Percentiles rank a stretch among this genome's conserved stretches.
These are phyloP conservation scores for Kwoniella sp. DNA, from an alignment of 768 basidiomycete genomes.

Conservation along the genomic window DNA sequence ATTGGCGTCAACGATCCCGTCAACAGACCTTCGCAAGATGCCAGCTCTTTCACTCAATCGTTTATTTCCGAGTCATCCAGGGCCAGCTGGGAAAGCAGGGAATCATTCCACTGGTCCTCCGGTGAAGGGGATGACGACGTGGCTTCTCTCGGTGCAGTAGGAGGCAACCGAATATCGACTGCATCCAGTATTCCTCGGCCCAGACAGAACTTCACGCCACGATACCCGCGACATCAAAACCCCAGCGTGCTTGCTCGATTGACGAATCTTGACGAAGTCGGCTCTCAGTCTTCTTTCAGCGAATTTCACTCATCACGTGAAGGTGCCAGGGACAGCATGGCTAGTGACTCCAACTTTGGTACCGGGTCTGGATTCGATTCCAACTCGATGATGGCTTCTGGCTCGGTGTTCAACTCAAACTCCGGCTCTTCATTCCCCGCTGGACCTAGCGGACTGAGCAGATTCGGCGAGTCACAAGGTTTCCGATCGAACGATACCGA, in stretches of 20 bases:
- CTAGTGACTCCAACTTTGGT: constrained; percentile 13
- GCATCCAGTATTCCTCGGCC: constrained; percentile 49
- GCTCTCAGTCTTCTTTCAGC: constrained; percentile 47
- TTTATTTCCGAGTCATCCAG: constrained; percentile 44
- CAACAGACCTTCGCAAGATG: constrained; percentile 38
- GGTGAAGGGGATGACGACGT: constrained; percentile 26
- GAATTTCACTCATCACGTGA: constrained; percentile 42
- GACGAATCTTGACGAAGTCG: constrained; percentile 35
- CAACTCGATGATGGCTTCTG: constrained; percentile 26
- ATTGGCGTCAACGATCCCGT: constrained; percentile 47
- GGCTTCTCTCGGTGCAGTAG: constrained; percentile 19
- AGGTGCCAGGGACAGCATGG: constrained; percentile 17
- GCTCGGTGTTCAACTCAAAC: constrained; percentile 15
- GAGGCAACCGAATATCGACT: constrained; percentile 41
- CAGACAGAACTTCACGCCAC: constrained; percentile 52
- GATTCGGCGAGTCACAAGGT: constrained; percentile 44
- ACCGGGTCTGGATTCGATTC: constrained; percentile 21
- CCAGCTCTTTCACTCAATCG: constrained; percentile 50
- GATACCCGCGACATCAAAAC: constrained; percentile 52
- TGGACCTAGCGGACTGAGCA: constrained; percentile 44
- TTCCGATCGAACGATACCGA: constrained; percentile 50
- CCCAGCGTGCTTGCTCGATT: constrained; percentile 46
- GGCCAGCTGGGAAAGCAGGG: constrained; percentile 53
- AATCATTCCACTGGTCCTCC: constrained; percentile 54
- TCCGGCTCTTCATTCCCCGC: constrained; percentile 33